Percentiles rank a stretch among this genome's conserved stretches.
These are phyloP conservation scores for Aspergillus hancockii DNA, from an alignment of 495 filamentous ascomycete genomes.

Conservation along the genomic window DNA sequence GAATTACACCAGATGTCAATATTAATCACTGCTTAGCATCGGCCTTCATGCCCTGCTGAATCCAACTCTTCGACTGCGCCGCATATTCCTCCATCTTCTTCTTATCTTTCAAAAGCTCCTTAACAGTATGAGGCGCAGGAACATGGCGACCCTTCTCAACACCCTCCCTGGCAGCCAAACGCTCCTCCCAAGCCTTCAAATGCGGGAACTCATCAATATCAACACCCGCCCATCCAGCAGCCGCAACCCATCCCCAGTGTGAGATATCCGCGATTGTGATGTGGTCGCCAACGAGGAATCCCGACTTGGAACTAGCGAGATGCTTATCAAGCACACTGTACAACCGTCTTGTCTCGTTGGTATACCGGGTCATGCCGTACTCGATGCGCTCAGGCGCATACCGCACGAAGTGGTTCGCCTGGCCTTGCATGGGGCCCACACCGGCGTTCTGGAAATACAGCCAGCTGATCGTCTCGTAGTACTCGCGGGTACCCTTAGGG, in stretches of 20 bases:
- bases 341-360: constrained; percentile 76
- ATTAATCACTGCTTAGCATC: constrained; percentile 47
- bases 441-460: constrained; percentile 73
- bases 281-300: constrained; percentile 77
- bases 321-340: constrained; percentile 79
- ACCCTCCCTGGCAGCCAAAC: constrained; percentile 63
- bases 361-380: constrained; percentile 83
- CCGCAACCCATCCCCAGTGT: constrained; percentile 73
- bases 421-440: constrained; percentile 90
- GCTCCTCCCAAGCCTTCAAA: constrained; percentile 74
- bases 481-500: constrained; percentile 70
- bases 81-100: constrained; percentile 55
- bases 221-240: constrained; percentile 69
- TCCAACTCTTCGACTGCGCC: constrained; percentile 53
- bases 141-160: constrained; percentile 80
- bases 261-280: constrained; percentile 84
- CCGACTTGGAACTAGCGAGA: constrained; percentile 60
- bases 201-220: constrained; percentile 76
- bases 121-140: constrained; percentile 66
- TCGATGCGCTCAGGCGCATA: constrained; percentile 87
- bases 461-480: constrained; percentile 81
- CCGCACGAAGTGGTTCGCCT: constrained; percentile 86
- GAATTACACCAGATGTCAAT: neutral
- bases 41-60: constrained; percentile 62
- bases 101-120: constrained; percentile 57